Conservation (phyloP, 257 asterid genomes). For the Solanum pinnatisectum region DNA sequence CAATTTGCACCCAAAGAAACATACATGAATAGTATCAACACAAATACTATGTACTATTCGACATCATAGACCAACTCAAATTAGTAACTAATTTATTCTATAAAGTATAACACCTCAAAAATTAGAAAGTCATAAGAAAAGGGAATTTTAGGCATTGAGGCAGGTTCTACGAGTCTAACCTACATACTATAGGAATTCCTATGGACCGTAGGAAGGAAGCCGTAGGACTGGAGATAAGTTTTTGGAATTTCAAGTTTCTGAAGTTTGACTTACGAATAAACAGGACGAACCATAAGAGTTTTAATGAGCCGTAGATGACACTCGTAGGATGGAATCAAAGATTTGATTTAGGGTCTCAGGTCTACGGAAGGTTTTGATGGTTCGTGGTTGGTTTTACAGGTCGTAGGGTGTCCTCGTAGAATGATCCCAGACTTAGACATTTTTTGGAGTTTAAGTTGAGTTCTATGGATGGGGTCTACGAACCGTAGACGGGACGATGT, state of each 20-base stretch:
- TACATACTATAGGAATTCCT: background rate
- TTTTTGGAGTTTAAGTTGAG: background rate
- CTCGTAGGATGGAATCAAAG: background rate
- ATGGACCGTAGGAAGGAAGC: too few relatives aligned
- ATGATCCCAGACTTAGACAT: background rate
- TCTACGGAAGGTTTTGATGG: background rate
- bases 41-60: background rate
- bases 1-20: background rate
- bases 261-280: background rate
- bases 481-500: rapidly evolving
- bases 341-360: background rate
- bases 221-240: background rate
- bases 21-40: background rate
- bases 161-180: background rate
- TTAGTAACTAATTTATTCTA: too few relatives aligned
- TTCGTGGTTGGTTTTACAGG: background rate
- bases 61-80: too few relatives aligned
- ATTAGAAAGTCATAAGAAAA: background rate
- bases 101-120: background rate
- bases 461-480: background rate
- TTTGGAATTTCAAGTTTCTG: background rate
- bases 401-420: background rate
- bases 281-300: background rate
- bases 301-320: background rate
- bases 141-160: background rate